A percentile compares a stretch with the other conserved stretches of the same genome.
Evolutionary conservation across 139 green algal species (phyloP).

Genomic region (Chlamydomonas schloesseri): DNA sequence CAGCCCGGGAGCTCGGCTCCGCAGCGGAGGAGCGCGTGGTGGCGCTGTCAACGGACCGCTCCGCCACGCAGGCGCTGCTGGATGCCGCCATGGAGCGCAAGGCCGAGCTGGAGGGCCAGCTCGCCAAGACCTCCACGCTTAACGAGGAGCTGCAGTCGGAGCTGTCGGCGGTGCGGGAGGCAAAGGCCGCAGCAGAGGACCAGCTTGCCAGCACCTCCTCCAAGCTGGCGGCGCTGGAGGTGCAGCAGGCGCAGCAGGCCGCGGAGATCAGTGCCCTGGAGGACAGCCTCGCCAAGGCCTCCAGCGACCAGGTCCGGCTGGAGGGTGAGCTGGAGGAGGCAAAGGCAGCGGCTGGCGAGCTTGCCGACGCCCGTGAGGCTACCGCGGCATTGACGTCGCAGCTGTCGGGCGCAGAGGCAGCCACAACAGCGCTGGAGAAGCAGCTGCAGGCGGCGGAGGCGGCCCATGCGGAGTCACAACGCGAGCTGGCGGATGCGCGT

Average conservation of each 20-base stretch:
- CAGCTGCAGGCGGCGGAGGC: neutral
- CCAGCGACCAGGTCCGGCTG: neutral
- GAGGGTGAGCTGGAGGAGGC: neutral
- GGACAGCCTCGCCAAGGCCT: neutral
- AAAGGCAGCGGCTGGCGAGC: neutral
- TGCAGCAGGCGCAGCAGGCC: neutral
- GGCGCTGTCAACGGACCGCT: neutral
- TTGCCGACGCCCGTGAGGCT: neutral
- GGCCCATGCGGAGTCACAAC: neutral
- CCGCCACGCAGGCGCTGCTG: neutral
- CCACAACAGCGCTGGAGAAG: neutral
- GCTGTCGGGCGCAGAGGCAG: neutral
- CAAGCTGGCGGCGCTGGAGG: neutral
- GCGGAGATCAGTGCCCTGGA: neutral
- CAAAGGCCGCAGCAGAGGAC: neutral
- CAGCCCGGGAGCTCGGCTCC: neutral
- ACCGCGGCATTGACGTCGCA: neutral
- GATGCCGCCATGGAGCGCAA: neutral
- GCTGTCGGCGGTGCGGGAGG: neutral
- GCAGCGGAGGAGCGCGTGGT: neutral
- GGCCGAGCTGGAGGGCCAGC: neutral
- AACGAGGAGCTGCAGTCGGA: no score
- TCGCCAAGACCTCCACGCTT: neutral
- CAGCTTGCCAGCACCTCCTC: neutral
- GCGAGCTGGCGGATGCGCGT: neutral